Evolutionary conservation across 495 filamentous ascomycete species (phyloP).

Genomic region (Penicillium cosmopolitanum): DNA sequence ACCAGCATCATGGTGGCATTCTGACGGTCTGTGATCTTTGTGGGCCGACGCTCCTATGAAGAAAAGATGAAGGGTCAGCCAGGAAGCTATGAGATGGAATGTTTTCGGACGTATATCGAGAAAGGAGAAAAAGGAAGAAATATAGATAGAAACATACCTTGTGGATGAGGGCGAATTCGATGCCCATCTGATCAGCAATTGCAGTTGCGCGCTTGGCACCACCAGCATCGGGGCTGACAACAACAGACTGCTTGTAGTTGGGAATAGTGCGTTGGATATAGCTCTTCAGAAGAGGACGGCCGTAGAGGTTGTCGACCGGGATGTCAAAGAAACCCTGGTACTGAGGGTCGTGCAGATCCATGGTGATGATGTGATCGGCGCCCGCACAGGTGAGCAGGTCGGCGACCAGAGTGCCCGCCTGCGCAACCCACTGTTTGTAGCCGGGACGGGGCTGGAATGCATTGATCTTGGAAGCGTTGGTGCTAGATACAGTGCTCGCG

Average conservation of each 20-base stretch:
- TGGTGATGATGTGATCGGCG: slow-evolving; percentile 94
- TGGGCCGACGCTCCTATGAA: slow-evolving; percentile 89
- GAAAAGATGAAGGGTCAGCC: background rate
- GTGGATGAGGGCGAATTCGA: slow-evolving; percentile 96
- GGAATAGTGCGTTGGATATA: slow-evolving; percentile 91
- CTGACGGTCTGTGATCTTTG: slow-evolving; percentile 87
- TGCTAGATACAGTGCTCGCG: slow-evolving; percentile 51
- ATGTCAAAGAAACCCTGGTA: slow-evolving; percentile 99
- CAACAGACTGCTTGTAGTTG: slow-evolving; percentile 82
- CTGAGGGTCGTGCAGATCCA: slow-evolving; percentile 95
- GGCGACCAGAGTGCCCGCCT: slow-evolving; percentile 93
- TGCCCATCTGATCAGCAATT: slow-evolving; percentile 89
- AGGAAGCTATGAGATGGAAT: background rate
- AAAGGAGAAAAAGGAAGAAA: slow-evolving; percentile 15
- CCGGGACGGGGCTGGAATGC: slow-evolving; percentile 82
- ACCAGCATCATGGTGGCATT: slow-evolving; percentile 99
- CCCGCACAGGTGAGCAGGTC: slow-evolving; percentile 94
- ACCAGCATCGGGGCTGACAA: slow-evolving; percentile 95
- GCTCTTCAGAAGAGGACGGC: slow-evolving; percentile 79
- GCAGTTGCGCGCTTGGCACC: slow-evolving; percentile 97
- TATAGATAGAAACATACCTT: slow-evolving; percentile 64
- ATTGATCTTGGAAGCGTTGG: slow-evolving; percentile 50
- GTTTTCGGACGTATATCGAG: slow-evolving; percentile 22
- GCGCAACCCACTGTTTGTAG: slow-evolving; percentile 98
- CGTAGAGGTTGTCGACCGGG: slow-evolving; percentile 95